Conservation (phyloP, 306 rosid genomes). For the Rosa chinensis region DNA sequence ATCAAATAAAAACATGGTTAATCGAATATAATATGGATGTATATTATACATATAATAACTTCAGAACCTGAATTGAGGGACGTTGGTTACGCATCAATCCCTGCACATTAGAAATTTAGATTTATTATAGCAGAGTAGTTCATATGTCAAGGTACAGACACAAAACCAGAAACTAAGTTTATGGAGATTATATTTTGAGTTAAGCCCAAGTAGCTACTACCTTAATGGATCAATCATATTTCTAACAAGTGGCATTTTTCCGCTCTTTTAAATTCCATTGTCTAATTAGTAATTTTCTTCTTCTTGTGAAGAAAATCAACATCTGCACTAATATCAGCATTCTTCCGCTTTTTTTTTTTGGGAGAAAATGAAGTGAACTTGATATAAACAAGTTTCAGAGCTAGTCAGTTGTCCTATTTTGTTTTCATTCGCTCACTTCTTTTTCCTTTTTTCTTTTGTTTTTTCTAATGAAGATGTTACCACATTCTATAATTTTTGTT, state of each 20-base stretch:
- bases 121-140: neutral
- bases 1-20: neutral
- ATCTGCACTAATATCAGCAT: neutral
- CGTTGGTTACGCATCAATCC: neutral
- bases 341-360: neutral
- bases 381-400: neutral
- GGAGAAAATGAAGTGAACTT: neutral
- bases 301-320: neutral
- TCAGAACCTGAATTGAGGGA: neutral
- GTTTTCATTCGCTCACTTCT: neutral
- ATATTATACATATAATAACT: neutral
- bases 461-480: neutral
- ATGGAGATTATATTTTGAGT: neutral
- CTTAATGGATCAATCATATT: neutral
- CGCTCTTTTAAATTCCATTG: neutral
- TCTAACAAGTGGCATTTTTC: neutral
- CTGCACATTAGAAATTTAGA: neutral
- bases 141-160: neutral
- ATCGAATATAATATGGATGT: no score
- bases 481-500: conserved; percentile 10
- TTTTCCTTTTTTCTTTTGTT: neutral
- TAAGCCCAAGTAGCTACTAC: neutral
- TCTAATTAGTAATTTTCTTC: neutral
- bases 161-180: neutral
- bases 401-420: neutral